These are phyloP conservation scores for Plasmopara muralis DNA, from an alignment of 352 stramenopile genomes.

Conservation along the genomic window DNA sequence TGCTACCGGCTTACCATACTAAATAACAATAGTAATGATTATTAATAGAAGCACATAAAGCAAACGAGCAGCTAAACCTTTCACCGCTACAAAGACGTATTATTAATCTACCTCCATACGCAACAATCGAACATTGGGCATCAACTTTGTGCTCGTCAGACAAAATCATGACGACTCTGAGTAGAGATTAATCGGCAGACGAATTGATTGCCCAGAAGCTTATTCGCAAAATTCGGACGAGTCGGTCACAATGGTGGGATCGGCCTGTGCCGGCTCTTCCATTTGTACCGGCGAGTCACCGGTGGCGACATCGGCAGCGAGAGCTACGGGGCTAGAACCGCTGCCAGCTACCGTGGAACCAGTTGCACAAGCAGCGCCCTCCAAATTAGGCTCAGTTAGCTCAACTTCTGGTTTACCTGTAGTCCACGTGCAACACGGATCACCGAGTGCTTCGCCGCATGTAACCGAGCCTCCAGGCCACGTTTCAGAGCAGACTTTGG, in stretches of 20 bases:
- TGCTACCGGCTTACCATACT: too few relatives aligned
- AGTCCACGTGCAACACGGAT: constrained; percentile 42
- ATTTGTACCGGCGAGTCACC: constrained; percentile 12
- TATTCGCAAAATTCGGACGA: constrained; percentile 32
- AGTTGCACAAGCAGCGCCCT: constrained; percentile 28
- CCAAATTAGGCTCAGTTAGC: constrained; percentile 30
- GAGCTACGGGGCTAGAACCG: constrained; percentile 9
- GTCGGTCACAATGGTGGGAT: constrained; percentile 20
- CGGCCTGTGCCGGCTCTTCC: constrained; percentile 6
- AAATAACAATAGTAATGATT: too few relatives aligned
- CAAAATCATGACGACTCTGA: too few relatives aligned
- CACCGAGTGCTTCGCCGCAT: constrained; percentile 27
- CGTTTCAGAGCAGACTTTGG: constrained; percentile 33
- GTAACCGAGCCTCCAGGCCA: constrained; percentile 36
- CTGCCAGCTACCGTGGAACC: constrained; percentile 13
- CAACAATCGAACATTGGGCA: too few relatives aligned
- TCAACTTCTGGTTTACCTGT: constrained; percentile 26
- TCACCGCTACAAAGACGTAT: too few relatives aligned
- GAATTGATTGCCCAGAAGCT: background rate
- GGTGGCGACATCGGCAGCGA: constrained; percentile 3
- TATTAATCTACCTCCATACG: too few relatives aligned
- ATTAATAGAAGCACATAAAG: too few relatives aligned
- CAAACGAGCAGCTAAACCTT: too few relatives aligned
- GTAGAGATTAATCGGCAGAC: too few relatives aligned
- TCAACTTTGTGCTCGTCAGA: too few relatives aligned